These are phyloP conservation scores for Fraxinus floribunda DNA, from an alignment of 305 asterid species.

Conservation along the genomic window DNA sequence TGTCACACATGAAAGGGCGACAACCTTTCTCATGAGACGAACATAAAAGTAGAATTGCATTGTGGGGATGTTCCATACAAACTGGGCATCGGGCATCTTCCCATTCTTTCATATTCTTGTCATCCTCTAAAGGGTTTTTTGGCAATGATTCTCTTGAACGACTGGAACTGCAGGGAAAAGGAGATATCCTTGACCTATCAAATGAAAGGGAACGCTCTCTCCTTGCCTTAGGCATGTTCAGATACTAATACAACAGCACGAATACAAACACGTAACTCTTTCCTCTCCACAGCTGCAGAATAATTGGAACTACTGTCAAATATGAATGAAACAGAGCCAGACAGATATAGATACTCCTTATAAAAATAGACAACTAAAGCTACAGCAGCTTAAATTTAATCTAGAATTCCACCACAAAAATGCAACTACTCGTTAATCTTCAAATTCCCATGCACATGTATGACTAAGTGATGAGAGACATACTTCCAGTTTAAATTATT, in stretches of 20 bases:
- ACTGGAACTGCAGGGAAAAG: conserved; percentile 55
- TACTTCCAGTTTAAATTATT: neutral
- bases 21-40: conserved; percentile 84
- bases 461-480: neutral
- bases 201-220: conserved; percentile 66
- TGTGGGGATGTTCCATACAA: conserved; percentile 95
- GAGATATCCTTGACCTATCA: conserved; percentile 62
- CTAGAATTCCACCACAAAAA: neutral
- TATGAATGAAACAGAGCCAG: conserved; percentile 3
- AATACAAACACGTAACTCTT: conserved; percentile 5
- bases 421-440: neutral
- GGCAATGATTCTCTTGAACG: conserved; percentile 37
- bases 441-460: neutral
- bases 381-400: neutral
- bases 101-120: conserved; percentile 58
- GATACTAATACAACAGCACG: conserved; percentile 9
- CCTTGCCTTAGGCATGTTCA: conserved; percentile 70
- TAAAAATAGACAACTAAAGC: neutral
- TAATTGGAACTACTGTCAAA: conserved; percentile 6
- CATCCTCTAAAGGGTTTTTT: conserved; percentile 54
- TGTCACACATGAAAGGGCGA: conserved; percentile 91
- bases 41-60: conserved; percentile 71
- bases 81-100: conserved; percentile 91
- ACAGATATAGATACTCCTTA: neutral
- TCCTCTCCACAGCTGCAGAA: conserved; percentile 17